Base-by-base conservation (phyloP, 164 flowering plant genomes). In the Hamamelis virginiana region DNA sequence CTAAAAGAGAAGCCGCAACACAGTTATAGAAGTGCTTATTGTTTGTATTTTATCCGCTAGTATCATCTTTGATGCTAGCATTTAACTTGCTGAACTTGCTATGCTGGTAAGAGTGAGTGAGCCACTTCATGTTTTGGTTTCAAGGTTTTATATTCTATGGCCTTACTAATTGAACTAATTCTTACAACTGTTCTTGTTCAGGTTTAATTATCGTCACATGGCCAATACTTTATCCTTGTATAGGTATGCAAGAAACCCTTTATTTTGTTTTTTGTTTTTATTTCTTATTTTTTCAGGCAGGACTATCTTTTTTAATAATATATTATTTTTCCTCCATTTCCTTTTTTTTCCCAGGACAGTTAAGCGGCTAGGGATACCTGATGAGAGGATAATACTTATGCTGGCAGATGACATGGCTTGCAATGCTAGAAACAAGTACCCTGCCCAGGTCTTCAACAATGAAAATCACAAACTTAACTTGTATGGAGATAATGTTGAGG, bases 141-240 rank as follows among this genome's bases (percentile, higher is more conserved):
- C 41, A 33, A 33, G 6, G 41, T 33, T 11, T 64, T 11, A 1
- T 57, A 9, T 43, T 45, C 43, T 10, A 52, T 27, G 38, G n/a
- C 9, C 23, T 22, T 11, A 19, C 51, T 41, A 12, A 19, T 57
- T 72, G 45, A 56, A 50, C 55, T 62, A 64, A 47, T 62, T 59
- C 50, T 16, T 45, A 0, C 57, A 38, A 59, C 63, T 70, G 11
- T 68, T 65, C 33, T 72, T 73, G 43, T 74, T 67, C 90, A 96
- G 99, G 99, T 96, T 96, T 78, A 96, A 96, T 58, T 93, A 96
- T 73, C 82, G 99, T n/a, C 99, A 96, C 73, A 96, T 96, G 98
- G 98, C 99, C 59, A 96, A 96, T 71, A 96, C 99, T 59, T 77
- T 96, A 67, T 96, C 99, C 27, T 81, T 93, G 68, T 96, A 96